Conservation (phyloP, 1,284 basidiomycete genomes). For the Heliocybe sulcata region DNA sequence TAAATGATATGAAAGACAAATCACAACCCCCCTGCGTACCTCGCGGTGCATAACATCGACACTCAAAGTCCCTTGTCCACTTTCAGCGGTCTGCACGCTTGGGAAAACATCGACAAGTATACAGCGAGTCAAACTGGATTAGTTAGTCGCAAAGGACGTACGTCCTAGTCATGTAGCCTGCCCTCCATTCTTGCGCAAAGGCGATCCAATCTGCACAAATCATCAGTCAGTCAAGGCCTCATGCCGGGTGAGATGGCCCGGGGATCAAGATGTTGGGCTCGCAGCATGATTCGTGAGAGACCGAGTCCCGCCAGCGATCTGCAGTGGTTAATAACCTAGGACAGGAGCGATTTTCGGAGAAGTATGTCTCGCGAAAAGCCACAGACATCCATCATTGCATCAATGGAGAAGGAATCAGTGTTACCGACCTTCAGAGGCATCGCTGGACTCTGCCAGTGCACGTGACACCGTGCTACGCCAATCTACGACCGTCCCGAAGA, state of each 20-base stretch:
- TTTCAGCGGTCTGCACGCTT: constrained; percentile 33
- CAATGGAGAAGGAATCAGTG: background rate
- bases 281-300: background rate
- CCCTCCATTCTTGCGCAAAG: constrained; percentile 53
- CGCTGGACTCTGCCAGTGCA: background rate
- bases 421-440: background rate
- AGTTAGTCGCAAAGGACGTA: constrained; percentile 18
- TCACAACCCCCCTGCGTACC: constrained; percentile 21
- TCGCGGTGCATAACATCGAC: constrained; percentile 52
- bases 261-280: background rate
- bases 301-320: no score
- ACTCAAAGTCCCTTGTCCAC: constrained; percentile 36
- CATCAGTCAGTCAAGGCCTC: no score
- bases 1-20: background rate
- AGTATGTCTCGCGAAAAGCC: no score
- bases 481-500: constrained; percentile 59
- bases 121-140: background rate
- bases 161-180: constrained; percentile 41
- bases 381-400: no score
- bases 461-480: constrained; percentile 43
- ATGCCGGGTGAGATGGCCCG: no score
- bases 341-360: no score
- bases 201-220: constrained; percentile 29
- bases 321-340: no score
- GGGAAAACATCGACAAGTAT: constrained; percentile 9